Evolutionary conservation across 164 flowering plant genomes (phyloP).

Genomic region (Piper betle): DNA sequence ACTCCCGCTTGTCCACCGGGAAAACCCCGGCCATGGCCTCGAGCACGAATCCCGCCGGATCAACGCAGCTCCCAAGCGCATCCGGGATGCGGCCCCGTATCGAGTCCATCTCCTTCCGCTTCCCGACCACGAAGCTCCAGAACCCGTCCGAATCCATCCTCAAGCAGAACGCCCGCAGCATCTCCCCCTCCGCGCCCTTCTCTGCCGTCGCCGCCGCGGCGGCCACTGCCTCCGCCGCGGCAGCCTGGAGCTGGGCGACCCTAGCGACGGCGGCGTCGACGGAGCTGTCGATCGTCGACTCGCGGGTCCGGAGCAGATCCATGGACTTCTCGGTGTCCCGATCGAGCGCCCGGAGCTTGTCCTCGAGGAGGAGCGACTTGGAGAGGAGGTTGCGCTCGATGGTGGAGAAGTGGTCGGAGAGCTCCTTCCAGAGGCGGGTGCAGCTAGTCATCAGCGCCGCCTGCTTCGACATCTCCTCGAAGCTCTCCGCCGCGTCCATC

Average conservation of each 20-base stretch:
- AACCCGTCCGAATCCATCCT: constrained; percentile 53
- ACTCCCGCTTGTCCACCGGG: constrained; percentile 67
- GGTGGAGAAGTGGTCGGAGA: constrained; percentile 80
- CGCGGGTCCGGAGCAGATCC: constrained; percentile 46
- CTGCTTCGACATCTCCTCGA: constrained; percentile 80
- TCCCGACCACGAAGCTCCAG: constrained; percentile 56
- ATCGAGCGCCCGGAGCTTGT: constrained; percentile 42
- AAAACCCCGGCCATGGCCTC: constrained; percentile 86
- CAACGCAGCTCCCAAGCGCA: constrained; percentile 57
- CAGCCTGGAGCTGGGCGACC: constrained; percentile 33
- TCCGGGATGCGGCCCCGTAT: constrained; percentile 38
- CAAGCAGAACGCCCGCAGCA: constrained; percentile 39
- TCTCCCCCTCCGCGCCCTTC: constrained; percentile 27
- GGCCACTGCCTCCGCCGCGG: constrained; percentile 22
- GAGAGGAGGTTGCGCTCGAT: constrained; percentile 56
- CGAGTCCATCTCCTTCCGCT: constrained; percentile 71
- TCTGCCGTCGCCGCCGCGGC: constrained; percentile 34
- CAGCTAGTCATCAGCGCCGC: constrained; percentile 81
- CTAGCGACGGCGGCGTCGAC: constrained; percentile 35
- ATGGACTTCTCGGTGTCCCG: constrained; percentile 45
- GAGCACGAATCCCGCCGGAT: constrained; percentile 75
- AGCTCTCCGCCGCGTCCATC: constrained; percentile 49
- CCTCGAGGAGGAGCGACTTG: constrained; percentile 57
- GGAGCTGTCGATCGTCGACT: constrained; percentile 41
- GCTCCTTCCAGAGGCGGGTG: constrained; percentile 90